Evolutionary conservation across 495 filamentous ascomycete species (phyloP), one percentile per base, ranked within the genome.

Genomic region (Parachaetomium inaequale): DNA sequence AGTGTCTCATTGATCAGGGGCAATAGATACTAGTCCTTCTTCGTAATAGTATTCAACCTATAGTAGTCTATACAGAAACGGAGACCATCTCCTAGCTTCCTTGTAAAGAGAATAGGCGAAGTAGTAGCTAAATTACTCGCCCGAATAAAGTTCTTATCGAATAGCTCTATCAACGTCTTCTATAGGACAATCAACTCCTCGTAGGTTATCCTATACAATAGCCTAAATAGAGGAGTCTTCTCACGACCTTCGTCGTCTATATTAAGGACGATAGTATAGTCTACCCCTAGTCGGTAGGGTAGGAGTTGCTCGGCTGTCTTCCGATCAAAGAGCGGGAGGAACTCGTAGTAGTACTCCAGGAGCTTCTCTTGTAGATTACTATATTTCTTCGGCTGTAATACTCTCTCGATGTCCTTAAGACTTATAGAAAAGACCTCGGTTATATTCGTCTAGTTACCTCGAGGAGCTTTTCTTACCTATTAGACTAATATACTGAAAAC

Each of bases 31-130:
- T 65, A 32, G 42, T 85, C 74, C 59, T 79, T 80, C 2, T 60
- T 64, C 0, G 71, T 83, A 0, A 82, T 53, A 0, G 29, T 47
- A 58, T 85, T 85, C 0, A 83, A 51, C 7, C 63, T 65, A 3
- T 67, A 57, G 55, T 79, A 84, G 50, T 84, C 72, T 0, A 82
- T 63, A 69, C 72, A 84, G 45, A 86, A 63, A 0, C 70, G 54
- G 0, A 82, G 38, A 1, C 61, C 62, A 4, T 73, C 71, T 23
- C 69, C 65, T 1, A 50, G 55, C 55, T 81, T 82, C 2, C 28
- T 15, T 0, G 65, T 68, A 36, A 82, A 75, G 0, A 82, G 54
- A 11, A 83, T 65, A 14, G 66, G 73, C 0, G 70, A 67, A 0
- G 64, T 66, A 5, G 50, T 67, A 0, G 58, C 62, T 1, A 71